Evolutionary conservation across 768 basidiomycete species (phyloP).

Genomic region (Tylopilus vinaceipallidus): DNA sequence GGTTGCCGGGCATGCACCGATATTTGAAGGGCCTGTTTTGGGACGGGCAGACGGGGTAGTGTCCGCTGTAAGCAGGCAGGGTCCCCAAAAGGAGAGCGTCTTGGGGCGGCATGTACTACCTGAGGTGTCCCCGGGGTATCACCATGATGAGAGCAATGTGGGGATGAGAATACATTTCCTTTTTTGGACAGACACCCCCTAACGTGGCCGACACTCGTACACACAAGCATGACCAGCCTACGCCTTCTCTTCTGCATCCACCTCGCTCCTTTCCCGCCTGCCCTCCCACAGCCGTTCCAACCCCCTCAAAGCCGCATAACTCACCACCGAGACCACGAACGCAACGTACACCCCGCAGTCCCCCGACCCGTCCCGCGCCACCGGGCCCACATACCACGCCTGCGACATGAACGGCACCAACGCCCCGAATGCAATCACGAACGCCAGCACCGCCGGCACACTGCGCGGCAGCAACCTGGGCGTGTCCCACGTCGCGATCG

Average conservation of each 20-base stretch:
- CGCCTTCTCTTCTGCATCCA: background rate
- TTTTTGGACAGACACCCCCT: no score
- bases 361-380: slow-evolving; percentile 43
- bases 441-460: slow-evolving; percentile 40
- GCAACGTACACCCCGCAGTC: slow-evolving; percentile 48
- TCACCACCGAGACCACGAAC: slow-evolving; percentile 32
- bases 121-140: no score
- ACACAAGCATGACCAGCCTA: no score
- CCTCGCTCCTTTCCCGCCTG: background rate
- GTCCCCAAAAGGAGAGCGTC: slow-evolving; percentile 25
- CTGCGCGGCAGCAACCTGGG: slow-evolving; percentile 39
- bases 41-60: slow-evolving; percentile 28
- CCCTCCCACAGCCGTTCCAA: slow-evolving; percentile 25
- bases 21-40: slow-evolving; percentile 27
- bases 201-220: no score
- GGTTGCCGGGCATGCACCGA: slow-evolving; percentile 17
- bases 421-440: slow-evolving; percentile 38
- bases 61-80: slow-evolving; percentile 31
- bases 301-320: slow-evolving; percentile 31
- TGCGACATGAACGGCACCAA: slow-evolving; percentile 51
- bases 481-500: slow-evolving; percentile 36
- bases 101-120: background rate
- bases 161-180: no score
- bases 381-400: slow-evolving; percentile 50
- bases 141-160: no score